phyloP scores from a whole-genome alignment of 2,329 filamentous ascomycete genomes.

The Pseudovirgaria hyperparasitica region DNA sequence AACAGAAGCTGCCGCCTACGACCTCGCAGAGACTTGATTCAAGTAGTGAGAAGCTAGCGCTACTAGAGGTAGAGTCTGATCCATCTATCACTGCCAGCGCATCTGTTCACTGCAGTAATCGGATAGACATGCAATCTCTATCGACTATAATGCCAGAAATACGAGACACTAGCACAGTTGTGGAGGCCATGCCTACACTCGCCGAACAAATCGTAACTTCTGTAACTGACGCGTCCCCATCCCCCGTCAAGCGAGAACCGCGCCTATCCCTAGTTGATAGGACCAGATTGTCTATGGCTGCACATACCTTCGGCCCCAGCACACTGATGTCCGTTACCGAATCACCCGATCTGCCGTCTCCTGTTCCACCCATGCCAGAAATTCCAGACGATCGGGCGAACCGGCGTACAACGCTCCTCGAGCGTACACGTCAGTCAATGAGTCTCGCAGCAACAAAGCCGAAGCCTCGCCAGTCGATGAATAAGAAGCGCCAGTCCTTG shows the following conservation, averaged over 20 bases:
- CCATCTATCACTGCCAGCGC: too few relatives aligned
- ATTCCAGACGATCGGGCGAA: too few relatives aligned
- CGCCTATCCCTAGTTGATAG: constrained; percentile 33
- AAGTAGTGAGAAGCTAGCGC: too few relatives aligned
- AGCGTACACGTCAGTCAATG: constrained; percentile 75
- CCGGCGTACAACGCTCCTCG: constrained; percentile 38
- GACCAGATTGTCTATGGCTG: constrained; percentile 33
- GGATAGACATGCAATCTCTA: too few relatives aligned
- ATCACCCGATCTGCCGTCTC: constrained; percentile 7
- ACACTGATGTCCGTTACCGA: constrained; percentile 14
- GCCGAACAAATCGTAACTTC: constrained; percentile 28
- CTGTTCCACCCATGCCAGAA: not conserved
- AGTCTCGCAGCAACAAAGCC: constrained; percentile 33
- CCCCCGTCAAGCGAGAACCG: constrained; percentile 26
- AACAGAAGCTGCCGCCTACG: too few relatives aligned
- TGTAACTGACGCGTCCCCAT: constrained; percentile 26
- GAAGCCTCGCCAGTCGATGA: constrained; percentile 7
- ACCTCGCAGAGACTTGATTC: too few relatives aligned
- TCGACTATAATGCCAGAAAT: too few relatives aligned
- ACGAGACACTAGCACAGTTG: too few relatives aligned
- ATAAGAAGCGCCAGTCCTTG: constrained; percentile 18
- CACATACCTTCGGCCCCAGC: constrained; percentile 14
- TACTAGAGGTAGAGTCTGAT: too few relatives aligned
- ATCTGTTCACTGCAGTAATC: too few relatives aligned
- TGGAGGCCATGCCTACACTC: too few relatives aligned